Evolutionary conservation across 106 monocot genomes (phyloP).

Genomic region (Acanthochlamys bracteata): DNA sequence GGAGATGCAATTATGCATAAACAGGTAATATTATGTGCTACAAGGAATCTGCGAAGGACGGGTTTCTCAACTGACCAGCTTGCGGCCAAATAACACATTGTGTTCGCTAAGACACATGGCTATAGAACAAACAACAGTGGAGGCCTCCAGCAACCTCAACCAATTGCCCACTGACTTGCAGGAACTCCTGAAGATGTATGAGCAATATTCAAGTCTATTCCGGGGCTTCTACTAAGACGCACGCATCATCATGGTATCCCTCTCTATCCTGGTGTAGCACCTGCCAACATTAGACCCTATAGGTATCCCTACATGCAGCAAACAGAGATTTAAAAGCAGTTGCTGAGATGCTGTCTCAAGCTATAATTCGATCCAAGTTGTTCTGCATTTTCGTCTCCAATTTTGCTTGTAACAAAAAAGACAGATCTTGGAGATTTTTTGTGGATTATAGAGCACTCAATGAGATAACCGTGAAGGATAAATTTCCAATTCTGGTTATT

Average conservation of each 20-base stretch:
- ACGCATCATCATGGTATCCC: background rate
- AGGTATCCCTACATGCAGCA: background rate
- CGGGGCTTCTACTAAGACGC: too few species aligned
- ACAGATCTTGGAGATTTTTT: background rate
- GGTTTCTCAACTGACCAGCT: background rate
- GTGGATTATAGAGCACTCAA: constrained; percentile 2
- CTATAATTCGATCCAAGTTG: background rate
- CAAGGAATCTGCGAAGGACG: background rate
- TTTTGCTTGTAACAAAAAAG: constrained; percentile 1
- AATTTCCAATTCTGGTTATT: constrained; percentile 9
- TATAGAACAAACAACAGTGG: too few species aligned
- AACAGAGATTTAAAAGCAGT: background rate
- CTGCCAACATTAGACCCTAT: background rate
- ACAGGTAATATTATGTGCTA: background rate
- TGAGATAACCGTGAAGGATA: background rate
- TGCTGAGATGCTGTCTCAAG: background rate
- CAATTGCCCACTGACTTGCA: too few species aligned
- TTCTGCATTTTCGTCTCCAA: background rate
- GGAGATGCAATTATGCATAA: background rate
- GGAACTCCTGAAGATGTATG: too few species aligned
- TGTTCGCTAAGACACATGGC: too few species aligned
- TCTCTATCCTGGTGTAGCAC: background rate
- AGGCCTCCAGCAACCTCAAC: too few species aligned
- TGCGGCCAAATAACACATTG: too few species aligned
- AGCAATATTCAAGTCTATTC: too few species aligned